Percentiles rank a stretch among this genome's conserved stretches.
Conservation (phyloP, 2,329 filamentous ascomycete species). For the Exserohilum turcica region DNA sequence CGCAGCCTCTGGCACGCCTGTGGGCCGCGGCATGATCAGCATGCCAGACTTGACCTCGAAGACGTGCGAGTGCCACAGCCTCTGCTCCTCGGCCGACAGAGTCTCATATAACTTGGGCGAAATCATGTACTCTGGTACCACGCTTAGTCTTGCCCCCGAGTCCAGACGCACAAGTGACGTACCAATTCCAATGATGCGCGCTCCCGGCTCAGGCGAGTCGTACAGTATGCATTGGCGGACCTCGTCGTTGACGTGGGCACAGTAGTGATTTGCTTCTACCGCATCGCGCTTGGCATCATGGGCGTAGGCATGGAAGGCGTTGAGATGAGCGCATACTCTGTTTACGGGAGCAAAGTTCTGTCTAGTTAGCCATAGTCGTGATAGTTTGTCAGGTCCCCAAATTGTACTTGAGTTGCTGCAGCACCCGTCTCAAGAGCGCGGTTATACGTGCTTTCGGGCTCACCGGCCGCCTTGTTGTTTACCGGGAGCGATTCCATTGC, state of each 20-base stretch:
- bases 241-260: constrained; percentile 75
- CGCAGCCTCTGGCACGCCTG: constrained; percentile 58
- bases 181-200: constrained; percentile 74
- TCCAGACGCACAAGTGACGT: neutral
- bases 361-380: neutral
- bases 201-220: constrained; percentile 69
- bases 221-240: constrained; percentile 86
- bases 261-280: constrained; percentile 86
- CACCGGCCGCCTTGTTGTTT: constrained; percentile 54
- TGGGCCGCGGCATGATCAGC: constrained; percentile 74
- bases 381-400: neutral
- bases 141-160: neutral
- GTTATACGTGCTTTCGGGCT: constrained; percentile 60
- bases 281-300: constrained; percentile 66
- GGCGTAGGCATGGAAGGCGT: constrained; percentile 86
- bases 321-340: constrained; percentile 79
- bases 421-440: constrained; percentile 67
- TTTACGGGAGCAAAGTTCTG: constrained; percentile 71
- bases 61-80: constrained; percentile 77
- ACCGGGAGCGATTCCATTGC: constrained; percentile 46
- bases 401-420: constrained; percentile 59
- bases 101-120: constrained; percentile 69
- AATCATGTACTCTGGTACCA: constrained; percentile 76
- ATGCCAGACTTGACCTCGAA: constrained; percentile 80
- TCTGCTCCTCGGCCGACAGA: constrained; percentile 69